These are phyloP conservation scores for Medicago ruthenica DNA, from an alignment of 306 rosid species.

Conservation along the genomic window DNA sequence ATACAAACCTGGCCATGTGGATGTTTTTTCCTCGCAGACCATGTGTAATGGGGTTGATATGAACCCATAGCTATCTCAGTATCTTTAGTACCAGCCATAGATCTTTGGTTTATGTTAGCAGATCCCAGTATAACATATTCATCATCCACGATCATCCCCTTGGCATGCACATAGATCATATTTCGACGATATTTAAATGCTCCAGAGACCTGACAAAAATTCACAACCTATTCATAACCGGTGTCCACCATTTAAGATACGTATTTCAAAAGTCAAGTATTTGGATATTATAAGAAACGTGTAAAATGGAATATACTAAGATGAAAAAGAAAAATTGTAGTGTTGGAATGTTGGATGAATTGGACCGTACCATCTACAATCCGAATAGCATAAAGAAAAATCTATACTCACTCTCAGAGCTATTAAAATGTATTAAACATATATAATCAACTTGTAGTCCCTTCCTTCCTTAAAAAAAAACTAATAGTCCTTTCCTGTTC, in stretches of 20 bases:
- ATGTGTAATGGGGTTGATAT: constrained; percentile 88
- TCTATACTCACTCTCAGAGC: background rate
- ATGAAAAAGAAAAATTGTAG: background rate
- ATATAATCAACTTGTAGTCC: background rate
- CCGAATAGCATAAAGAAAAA: constrained; percentile 2
- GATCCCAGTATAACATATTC: constrained; percentile 90
- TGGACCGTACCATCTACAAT: background rate
- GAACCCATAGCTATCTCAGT: constrained; percentile 98
- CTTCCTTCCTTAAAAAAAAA: background rate
- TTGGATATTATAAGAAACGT: constrained; percentile 2
- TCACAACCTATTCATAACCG: constrained; percentile 33
- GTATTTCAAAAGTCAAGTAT: background rate
- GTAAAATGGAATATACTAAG: background rate
- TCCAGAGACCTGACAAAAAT: constrained; percentile 54
- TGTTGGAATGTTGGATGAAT: constrained; percentile 2
- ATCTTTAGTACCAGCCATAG: constrained; percentile 95
- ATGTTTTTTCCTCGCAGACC: constrained; percentile 65
- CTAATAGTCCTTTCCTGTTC: background rate
- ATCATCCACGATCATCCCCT: constrained; percentile 92
- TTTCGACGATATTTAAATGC: constrained; percentile 60
- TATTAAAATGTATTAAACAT: constrained; percentile 19
- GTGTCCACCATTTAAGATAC: constrained; percentile 5
- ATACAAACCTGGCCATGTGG: constrained; percentile 87
- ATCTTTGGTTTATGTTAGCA: constrained; percentile 97
- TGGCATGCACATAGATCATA: constrained; percentile 97